A percentile compares a stretch with the other conserved stretches of the same genome.
Conservation (phyloP, 345 rosid genomes). For the Pugionium dolabratum region DNA sequence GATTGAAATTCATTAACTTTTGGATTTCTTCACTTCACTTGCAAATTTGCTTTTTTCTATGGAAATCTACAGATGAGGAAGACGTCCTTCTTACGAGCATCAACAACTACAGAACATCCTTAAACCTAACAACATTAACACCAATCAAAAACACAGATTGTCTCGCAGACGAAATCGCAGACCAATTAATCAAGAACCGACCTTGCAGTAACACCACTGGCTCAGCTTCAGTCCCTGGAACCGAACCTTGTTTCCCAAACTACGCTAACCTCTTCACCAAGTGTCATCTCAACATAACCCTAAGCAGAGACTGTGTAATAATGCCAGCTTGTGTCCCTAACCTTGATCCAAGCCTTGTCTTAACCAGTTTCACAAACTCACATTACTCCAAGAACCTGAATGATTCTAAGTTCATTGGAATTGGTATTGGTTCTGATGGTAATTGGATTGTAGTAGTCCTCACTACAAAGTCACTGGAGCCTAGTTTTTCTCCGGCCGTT, state of each 20-base stretch:
- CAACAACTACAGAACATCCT: conserved; percentile 62
- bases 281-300: conserved; percentile 65
- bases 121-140: conserved; percentile 58
- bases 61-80: conserved; percentile 56
- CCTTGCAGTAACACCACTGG: conserved; percentile 83
- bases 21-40: neutral
- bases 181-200: conserved; percentile 58
- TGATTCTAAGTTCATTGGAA: conserved; percentile 64
- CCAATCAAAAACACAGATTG: conserved; percentile 74
- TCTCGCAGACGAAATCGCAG: conserved; percentile 73
- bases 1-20: conserved; percentile 6
- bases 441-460: conserved; percentile 80
- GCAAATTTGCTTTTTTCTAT: neutral
- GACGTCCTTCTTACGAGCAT: conserved; percentile 62
- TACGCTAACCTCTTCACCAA: conserved; percentile 53
- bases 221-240: conserved; percentile 75
- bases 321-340: conserved; percentile 88
- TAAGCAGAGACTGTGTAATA: conserved; percentile 60
- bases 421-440: conserved; percentile 70
- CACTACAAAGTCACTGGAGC: conserved; percentile 63
- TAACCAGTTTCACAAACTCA: conserved; percentile 66
- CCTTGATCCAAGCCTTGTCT: conserved; percentile 56
- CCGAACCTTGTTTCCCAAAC: conserved; percentile 55
- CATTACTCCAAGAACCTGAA: conserved; percentile 59
- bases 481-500: conserved; percentile 47